phyloP scores from a whole-genome alignment of 768 basidiomycete species.

The Tephrocybe sp. region DNA sequence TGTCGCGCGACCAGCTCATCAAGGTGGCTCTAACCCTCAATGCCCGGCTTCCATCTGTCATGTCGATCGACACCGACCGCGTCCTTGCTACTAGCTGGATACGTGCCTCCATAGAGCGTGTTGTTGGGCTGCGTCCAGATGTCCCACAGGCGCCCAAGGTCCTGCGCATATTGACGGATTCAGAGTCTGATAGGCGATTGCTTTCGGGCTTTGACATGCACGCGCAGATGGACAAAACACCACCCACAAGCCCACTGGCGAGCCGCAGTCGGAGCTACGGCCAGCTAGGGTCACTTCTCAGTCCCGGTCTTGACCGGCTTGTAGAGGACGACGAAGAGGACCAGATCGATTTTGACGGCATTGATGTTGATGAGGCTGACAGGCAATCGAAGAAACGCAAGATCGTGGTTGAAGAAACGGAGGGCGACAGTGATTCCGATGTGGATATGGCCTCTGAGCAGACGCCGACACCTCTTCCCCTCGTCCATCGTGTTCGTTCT shows the following conservation, averaged over 20 bases:
- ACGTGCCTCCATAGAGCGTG: slow-evolving; percentile 53
- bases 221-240: slow-evolving; percentile 22
- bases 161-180: slow-evolving; percentile 17
- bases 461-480: slow-evolving; percentile 19
- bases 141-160: slow-evolving; percentile 40
- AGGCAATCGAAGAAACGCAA: slow-evolving; percentile 26
- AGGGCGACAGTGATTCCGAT: slow-evolving; percentile 14
- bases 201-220: slow-evolving; percentile 10
- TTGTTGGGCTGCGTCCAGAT: slow-evolving; percentile 54
- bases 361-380: slow-evolving; percentile 10
- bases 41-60: slow-evolving; percentile 47
- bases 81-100: slow-evolving; percentile 42
- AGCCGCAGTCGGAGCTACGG: slow-evolving; percentile 23
- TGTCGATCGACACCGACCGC: slow-evolving; percentile 49
- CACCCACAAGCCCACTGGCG: slow-evolving; percentile 38
- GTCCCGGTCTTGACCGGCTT: slow-evolving; percentile 27
- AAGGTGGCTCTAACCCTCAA: slow-evolving; percentile 57
- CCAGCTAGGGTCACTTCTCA: slow-evolving; percentile 18
- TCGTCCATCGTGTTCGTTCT: neutral
- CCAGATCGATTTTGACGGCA: slow-evolving; percentile 1
- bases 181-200: slow-evolving; percentile 4
- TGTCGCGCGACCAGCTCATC: slow-evolving; percentile 56
- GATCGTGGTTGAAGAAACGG: slow-evolving; percentile 14
- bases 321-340: slow-evolving; percentile 24
- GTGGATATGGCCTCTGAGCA: slow-evolving; percentile 14